Conservation (phyloP, 495 filamentous ascomycete genomes). For the Neurospora sp. region DNA sequence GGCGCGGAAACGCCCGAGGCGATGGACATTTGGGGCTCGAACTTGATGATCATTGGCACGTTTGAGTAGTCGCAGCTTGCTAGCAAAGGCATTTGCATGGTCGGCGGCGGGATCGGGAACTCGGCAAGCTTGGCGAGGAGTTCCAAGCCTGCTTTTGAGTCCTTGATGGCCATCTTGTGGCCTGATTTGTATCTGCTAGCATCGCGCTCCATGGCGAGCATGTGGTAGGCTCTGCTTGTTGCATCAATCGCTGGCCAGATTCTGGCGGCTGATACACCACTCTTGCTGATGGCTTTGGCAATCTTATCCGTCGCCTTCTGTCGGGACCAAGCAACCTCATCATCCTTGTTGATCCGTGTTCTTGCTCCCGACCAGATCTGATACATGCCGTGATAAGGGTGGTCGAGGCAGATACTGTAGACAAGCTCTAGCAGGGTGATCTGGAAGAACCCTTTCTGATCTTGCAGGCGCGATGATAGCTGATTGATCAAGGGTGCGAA, state of each 20-base stretch:
- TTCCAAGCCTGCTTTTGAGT: slow-evolving; percentile 41
- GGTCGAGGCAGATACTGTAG: slow-evolving; percentile 72
- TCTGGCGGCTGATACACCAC: slow-evolving; percentile 28
- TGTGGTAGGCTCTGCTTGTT: slow-evolving; percentile 62
- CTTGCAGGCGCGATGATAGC: slow-evolving; percentile 77
- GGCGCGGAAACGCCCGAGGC: slow-evolving; percentile 86
- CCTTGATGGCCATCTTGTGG: slow-evolving; percentile 50
- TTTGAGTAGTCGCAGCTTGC: slow-evolving; percentile 60
- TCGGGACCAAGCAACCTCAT: slow-evolving; percentile 61
- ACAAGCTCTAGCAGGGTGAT: slow-evolving; percentile 58
- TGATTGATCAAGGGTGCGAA: slow-evolving; percentile 94
- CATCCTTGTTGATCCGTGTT: slow-evolving; percentile 51
- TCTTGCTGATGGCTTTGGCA: slow-evolving; percentile 41
- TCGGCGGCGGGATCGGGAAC: slow-evolving; percentile 72
- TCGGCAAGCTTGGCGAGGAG: slow-evolving; percentile 48
- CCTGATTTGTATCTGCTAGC: slow-evolving; percentile 51
- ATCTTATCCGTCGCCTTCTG: slow-evolving; percentile 60
- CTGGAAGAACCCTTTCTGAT: slow-evolving; percentile 61
- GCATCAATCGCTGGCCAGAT: slow-evolving; percentile 60
- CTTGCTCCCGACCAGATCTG: slow-evolving; percentile 79
- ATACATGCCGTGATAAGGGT: slow-evolving; percentile 94
- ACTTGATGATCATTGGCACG: slow-evolving; percentile 58
- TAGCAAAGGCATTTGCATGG: slow-evolving; percentile 71
- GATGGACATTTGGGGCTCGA: slow-evolving; percentile 63
- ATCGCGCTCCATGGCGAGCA: slow-evolving; percentile 58